phyloP scores from a whole-genome alignment of 371 early-diverging fungal genomes.

The Mortierella sp. region DNA sequence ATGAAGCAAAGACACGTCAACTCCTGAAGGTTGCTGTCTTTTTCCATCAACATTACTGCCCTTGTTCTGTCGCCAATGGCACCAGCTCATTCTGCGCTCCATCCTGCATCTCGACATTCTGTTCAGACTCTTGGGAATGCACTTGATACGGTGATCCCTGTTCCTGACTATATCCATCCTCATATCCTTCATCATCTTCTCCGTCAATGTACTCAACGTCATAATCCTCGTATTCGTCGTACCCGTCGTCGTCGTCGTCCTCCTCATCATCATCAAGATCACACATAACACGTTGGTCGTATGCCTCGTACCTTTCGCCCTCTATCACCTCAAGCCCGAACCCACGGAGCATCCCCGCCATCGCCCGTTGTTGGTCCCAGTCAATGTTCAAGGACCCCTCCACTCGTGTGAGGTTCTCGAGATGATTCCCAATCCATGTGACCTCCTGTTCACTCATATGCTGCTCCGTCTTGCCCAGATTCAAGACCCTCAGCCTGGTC shows the following conservation, averaged over 20 bases:
- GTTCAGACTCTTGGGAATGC: background rate
- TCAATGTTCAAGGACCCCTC: conserved; percentile 14
- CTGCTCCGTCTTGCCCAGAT: background rate
- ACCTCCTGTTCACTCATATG: conserved; percentile 5
- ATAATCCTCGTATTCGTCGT: background rate
- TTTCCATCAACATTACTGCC: too few relatives aligned
- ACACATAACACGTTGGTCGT: background rate
- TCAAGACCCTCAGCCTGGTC: conserved; percentile 12
- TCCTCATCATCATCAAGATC: conserved; percentile 1
- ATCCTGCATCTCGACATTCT: background rate
- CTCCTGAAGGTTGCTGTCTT: too few relatives aligned
- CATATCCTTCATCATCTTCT: background rate
- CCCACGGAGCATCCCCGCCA: background rate
- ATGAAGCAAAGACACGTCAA: too few relatives aligned
- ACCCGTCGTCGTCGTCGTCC: conserved; percentile 1
- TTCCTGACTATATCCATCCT: background rate
- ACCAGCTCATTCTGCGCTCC: too few relatives aligned
- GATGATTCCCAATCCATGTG: conserved; percentile 14
- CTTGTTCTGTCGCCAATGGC: too few relatives aligned
- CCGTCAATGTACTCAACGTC: conserved; percentile 2
- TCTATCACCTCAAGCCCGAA: conserved; percentile 18
- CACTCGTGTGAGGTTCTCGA: conserved; percentile 5
- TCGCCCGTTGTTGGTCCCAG: conserved; percentile 9
- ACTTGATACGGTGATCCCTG: too few relatives aligned
- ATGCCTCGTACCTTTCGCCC: background rate